These are phyloP conservation scores for Colletotrichum sp. DNA, from an alignment of 2,329 filamentous ascomycete species.

Conservation along the genomic window DNA sequence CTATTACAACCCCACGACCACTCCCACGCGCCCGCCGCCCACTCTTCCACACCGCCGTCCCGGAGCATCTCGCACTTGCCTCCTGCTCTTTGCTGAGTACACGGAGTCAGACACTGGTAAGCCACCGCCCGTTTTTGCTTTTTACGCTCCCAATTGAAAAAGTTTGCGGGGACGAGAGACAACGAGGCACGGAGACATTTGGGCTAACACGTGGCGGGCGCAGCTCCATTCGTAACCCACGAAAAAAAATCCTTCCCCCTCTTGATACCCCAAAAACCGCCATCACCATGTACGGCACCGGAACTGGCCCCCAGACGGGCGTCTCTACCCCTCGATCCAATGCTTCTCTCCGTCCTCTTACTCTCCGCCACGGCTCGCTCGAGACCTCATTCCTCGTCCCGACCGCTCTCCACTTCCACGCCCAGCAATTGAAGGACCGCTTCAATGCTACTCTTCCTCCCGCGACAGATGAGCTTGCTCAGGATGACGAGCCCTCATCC, in stretches of 20 bases:
- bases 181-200: background rate
- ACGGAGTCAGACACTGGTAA: slow-evolving; percentile 32
- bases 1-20: background rate
- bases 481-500: slow-evolving; percentile 99
- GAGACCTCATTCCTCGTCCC: slow-evolving; percentile 96
- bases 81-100: slow-evolving; percentile 45
- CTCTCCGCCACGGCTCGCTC: slow-evolving; percentile 89
- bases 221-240: slow-evolving; percentile 17
- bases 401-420: slow-evolving; percentile 94
- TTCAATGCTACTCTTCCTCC: slow-evolving; percentile 85
- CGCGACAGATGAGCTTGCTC: slow-evolving; percentile 95
- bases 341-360: slow-evolving; percentile 88
- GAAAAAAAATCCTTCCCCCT: slow-evolving; percentile 18
- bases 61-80: slow-evolving; percentile 23
- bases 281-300: slow-evolving; percentile 81
- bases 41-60: background rate
- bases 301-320: slow-evolving; percentile 87
- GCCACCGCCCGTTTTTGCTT: background rate
- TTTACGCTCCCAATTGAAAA: background rate
- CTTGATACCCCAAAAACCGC: slow-evolving; percentile 44
- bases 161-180: background rate
- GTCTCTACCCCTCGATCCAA: slow-evolving; percentile 95
- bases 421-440: slow-evolving; percentile 89
- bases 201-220: slow-evolving; percentile 9
- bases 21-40: background rate